Percentiles rank a stretch among this genome's conserved stretches.
Evolutionary conservation across 208 protist genomes (phyloP).

Genomic region (Zelonia costaricensis): DNA sequence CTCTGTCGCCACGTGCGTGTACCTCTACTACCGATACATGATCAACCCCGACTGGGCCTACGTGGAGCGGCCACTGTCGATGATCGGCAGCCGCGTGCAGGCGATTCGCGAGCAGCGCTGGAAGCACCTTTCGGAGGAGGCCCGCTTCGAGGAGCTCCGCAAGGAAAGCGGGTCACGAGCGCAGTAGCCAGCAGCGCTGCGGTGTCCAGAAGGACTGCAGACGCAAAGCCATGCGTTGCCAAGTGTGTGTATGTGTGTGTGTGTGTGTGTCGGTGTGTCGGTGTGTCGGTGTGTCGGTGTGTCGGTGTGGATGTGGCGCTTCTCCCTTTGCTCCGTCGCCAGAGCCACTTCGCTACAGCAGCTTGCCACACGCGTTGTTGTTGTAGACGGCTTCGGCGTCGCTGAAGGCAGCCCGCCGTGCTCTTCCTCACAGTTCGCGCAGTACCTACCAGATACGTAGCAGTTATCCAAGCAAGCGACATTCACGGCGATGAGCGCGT

Average conservation of each 20-base stretch:
- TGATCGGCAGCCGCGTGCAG: slow-evolving; percentile 74
- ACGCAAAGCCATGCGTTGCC: too few relatives aligned
- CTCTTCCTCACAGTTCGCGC: too few relatives aligned
- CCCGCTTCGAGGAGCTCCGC: slow-evolving; percentile 33
- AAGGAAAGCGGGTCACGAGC: background rate
- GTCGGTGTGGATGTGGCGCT: too few relatives aligned
- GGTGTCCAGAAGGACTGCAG: background rate
- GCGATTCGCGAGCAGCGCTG: slow-evolving; percentile 61
- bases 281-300: too few relatives aligned
- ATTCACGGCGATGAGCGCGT: too few relatives aligned
- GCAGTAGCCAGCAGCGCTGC: background rate
- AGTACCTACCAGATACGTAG: too few relatives aligned
- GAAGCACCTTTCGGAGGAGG: slow-evolving; percentile 39
- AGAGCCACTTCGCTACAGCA: too few relatives aligned
- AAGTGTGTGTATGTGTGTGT: background rate
- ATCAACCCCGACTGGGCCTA: slow-evolving; percentile 86
- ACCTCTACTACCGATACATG: slow-evolving; percentile 90
- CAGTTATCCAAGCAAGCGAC: too few relatives aligned
- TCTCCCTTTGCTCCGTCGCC: too few relatives aligned
- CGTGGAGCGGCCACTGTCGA: slow-evolving; percentile 67
- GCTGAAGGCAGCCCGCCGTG: too few relatives aligned
- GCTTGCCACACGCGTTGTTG: too few relatives aligned
- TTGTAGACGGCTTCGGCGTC: too few relatives aligned
- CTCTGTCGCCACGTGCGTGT: slow-evolving; percentile 62
- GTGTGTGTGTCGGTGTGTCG: background rate